Evolutionary conservation across 331 rosid genomes (phyloP).

Genomic region (Spiraea crenata): DNA sequence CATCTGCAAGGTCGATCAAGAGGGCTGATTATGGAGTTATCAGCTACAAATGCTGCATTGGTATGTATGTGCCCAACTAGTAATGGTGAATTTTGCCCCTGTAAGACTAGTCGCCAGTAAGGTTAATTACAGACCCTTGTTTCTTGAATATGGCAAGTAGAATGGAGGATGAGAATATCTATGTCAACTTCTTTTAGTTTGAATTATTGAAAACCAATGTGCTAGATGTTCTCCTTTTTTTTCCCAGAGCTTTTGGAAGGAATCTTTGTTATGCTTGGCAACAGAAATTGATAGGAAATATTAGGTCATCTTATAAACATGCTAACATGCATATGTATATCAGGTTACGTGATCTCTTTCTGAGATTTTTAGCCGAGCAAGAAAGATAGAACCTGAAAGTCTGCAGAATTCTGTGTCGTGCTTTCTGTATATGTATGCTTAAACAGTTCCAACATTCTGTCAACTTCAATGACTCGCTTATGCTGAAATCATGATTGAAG

Average conservation of each 20-base stretch:
- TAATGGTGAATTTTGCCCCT: background rate
- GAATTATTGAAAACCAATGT: background rate
- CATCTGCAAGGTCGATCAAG: conserved; percentile 12
- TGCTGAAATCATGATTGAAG: background rate
- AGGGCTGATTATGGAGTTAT: conserved; percentile 6
- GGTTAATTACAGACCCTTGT: background rate
- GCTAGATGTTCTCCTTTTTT: background rate
- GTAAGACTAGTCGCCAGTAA: background rate
- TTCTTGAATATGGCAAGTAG: background rate
- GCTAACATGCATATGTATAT: background rate
- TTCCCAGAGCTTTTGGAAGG: background rate
- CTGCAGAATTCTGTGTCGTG: background rate
- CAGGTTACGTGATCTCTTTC: background rate
- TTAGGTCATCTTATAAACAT: no score
- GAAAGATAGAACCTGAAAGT: background rate
- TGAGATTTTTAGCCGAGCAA: background rate
- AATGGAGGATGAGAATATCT: conserved; percentile 3
- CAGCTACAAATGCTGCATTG: conserved; percentile 2
- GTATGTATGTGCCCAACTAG: conserved; percentile 21
- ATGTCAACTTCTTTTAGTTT: conserved; percentile 2
- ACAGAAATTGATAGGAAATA: background rate
- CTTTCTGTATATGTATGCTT: background rate
- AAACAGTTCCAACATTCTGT: background rate
- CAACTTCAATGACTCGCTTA: background rate
- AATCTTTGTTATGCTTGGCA: background rate